Conservation (phyloP, 1,284 basidiomycete species). For the Rhizoctonia solani region DNA sequence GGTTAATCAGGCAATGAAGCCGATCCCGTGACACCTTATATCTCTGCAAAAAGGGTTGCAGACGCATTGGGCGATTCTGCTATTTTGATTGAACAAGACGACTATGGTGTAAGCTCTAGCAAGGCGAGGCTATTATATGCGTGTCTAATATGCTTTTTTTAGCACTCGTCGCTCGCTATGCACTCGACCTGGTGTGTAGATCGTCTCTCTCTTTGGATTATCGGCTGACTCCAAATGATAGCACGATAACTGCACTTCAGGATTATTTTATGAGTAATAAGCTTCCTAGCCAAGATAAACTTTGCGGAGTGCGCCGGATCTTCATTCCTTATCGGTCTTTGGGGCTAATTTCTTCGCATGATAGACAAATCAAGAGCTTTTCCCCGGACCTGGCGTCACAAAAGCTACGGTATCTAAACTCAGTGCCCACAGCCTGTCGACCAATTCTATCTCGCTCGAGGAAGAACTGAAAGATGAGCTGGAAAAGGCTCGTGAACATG, state of each 20-base stretch:
- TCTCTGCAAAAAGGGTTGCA: conserved; percentile 30
- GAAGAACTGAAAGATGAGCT: too few relatives aligned
- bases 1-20: background rate
- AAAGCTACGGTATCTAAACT: background rate
- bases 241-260: conserved; percentile 16
- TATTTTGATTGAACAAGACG: too few relatives aligned
- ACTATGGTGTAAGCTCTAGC: too few relatives aligned
- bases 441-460: background rate
- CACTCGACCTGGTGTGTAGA: conserved; percentile 2
- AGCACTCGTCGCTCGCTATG: conserved; percentile 26
- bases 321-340: background rate
- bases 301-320: conserved; percentile 14
- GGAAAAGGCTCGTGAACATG: background rate
- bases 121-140: conserved; percentile 32
- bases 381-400: conserved; percentile 26
- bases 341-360: too few relatives aligned
- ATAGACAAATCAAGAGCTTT: conserved; percentile 34
- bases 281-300: conserved; percentile 10
- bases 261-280: conserved; percentile 27
- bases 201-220: background rate
- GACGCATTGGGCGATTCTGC: conserved; percentile 31
- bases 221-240: background rate
- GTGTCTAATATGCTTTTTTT: background rate
- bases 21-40: conserved; percentile 34
- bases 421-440: background rate